Evolutionary conservation across 768 basidiomycete genomes (phyloP).

Genomic region (Boletus bicolor): DNA sequence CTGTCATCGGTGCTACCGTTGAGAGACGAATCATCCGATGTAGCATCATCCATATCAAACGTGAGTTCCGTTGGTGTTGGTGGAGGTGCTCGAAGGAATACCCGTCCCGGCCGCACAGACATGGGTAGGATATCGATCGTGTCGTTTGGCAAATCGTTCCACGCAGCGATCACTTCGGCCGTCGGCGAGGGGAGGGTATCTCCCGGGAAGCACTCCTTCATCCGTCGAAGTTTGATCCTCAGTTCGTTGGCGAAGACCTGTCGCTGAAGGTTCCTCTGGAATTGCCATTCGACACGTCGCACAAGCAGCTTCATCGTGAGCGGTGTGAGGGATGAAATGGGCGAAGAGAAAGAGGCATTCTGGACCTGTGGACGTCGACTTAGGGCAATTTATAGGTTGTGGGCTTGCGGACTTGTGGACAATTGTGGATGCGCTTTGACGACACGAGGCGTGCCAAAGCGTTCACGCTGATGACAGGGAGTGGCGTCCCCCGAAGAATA

Average conservation of each 20-base stretch:
- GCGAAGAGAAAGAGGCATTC: background rate
- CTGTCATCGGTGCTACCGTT: background rate
- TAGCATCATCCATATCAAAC: conserved; percentile 2
- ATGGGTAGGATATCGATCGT: conserved; percentile 11
- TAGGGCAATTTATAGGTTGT: conserved; percentile 17
- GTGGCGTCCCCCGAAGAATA: conserved; percentile 13
- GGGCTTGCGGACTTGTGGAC: conserved; percentile 25
- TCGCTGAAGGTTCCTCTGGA: conserved; percentile 10
- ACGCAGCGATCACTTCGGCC: conserved; percentile 16
- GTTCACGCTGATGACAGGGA: background rate
- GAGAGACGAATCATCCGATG: background rate
- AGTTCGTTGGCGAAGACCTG: conserved; percentile 15
- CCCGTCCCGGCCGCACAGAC: background rate
- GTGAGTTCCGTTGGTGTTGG: conserved; percentile 14
- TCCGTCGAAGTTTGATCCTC: conserved; percentile 9
- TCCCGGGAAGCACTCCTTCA: conserved; percentile 18
- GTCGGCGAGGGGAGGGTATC: conserved; percentile 18
- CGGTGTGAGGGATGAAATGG: background rate
- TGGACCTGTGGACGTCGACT: background rate
- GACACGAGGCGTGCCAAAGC: conserved; percentile 27
- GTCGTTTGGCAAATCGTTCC: conserved; percentile 27
- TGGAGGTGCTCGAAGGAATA: conserved; percentile 16
- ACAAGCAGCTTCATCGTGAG: conserved; percentile 7
- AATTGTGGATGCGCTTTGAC: conserved; percentile 23
- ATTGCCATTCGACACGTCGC: conserved; percentile 5